Evolutionary conservation across 2,329 filamentous ascomycete species (phyloP), one percentile per base, ranked within the genome.

Genomic region (Aspergillus brasiliensis): DNA sequence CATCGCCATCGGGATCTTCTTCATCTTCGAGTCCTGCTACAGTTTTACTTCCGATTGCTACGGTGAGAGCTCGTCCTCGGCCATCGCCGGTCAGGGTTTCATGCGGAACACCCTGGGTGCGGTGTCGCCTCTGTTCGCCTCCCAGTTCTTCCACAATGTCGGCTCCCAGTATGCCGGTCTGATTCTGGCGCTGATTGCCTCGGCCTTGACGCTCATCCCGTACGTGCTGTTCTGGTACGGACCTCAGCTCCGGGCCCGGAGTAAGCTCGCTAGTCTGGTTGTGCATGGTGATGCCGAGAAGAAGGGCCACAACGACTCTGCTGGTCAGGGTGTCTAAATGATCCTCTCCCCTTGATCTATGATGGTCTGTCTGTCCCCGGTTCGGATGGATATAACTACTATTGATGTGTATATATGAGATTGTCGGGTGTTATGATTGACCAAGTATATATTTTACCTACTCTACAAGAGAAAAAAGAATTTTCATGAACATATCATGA

Each of bases 81-180:
- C 71, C 10, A 82, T 84, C 55, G 82, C 82, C 2, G 82, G 80
- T 1, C 81, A 84, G 68, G 81, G 81, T 19, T 74, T 83, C 57
- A 80, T 84, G 78, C 75, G 82, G 17, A 84, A 84, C 63, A 82
- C 81, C 0, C 78, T 84, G 1, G 82, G 82, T 46, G 82, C 81
- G 2, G 79, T 84, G 0, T 81, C 81, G 23, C 82, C 82, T 0
- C 68, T 84, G 11, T 84, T 84, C 61, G 81, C 81, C 11, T 78
- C 73, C 31, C 79, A 82, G 49, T 83, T 84, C 70, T 84, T 84
- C 70, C 77, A 81, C 64, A 83, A 83, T 56, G 73, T 84, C 13
- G 82, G 81, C 3, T 82, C 80, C 61, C 81, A 83, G 67, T 84
- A 80, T 56, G 81, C 82, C 1, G 82, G 82, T 8, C 66, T 84